These are phyloP conservation scores for Hordeum marinum DNA, from an alignment of 176 grass and related monocot genomes.

Conservation along the genomic window DNA sequence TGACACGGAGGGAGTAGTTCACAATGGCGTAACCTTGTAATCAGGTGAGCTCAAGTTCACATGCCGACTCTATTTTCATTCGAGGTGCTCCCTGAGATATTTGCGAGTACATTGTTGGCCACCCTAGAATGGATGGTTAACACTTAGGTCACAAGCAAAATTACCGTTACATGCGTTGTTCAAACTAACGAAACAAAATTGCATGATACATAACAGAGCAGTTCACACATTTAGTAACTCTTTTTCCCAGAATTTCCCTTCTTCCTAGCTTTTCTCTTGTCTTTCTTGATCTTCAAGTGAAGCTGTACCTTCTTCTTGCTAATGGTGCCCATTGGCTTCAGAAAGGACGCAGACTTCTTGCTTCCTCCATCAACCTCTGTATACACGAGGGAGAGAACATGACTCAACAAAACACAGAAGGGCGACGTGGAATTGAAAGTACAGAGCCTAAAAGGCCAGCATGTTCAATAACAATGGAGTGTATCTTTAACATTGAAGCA, in stretches of 20 bases:
- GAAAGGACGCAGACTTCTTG: slow-evolving; percentile 26
- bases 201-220: background rate
- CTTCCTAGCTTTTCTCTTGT: slow-evolving; percentile 60
- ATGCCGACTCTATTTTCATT: background rate
- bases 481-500: background rate
- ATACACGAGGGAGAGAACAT: background rate
- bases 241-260: slow-evolving; percentile 59
- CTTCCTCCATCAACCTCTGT: slow-evolving; percentile 40
- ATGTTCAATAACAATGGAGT: background rate
- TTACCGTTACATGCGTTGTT: slow-evolving; percentile 2
- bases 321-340: slow-evolving; percentile 72
- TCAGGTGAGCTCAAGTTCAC: background rate
- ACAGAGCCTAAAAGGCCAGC: background rate
- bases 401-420: background rate
- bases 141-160: background rate
- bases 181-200: slow-evolving; percentile 34
- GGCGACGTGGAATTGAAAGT: background rate
- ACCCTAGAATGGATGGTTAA: background rate
- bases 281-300: slow-evolving; percentile 74
- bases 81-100: background rate
- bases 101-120: background rate
- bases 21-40: background rate
- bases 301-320: slow-evolving; percentile 85
- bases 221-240: slow-evolving; percentile 9
- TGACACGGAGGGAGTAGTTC: no score